Evolutionary conservation across 768 basidiomycete genomes (phyloP).

Genomic region (Phylloporus arenicola): DNA sequence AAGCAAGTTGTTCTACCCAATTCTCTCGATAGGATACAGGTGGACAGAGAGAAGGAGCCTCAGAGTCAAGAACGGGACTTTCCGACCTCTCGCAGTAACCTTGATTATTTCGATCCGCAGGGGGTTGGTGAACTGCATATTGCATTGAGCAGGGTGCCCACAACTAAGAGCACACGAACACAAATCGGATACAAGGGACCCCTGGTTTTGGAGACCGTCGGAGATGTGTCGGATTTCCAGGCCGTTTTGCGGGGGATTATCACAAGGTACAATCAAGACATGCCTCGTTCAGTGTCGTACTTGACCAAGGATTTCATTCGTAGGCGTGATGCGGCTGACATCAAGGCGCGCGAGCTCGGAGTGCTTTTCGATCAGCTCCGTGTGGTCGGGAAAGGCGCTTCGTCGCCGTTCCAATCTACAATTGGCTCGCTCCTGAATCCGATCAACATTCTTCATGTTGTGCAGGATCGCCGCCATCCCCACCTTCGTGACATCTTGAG

Average conservation of each 20-base stretch:
- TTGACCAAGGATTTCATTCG: background rate
- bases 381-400: slow-evolving; percentile 55
- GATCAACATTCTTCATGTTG: slow-evolving; percentile 33
- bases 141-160: slow-evolving; percentile 12
- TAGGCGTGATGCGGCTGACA: slow-evolving; percentile 45
- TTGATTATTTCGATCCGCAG: slow-evolving; percentile 52
- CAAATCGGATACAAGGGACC: background rate
- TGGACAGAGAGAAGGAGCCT: slow-evolving; percentile 5
- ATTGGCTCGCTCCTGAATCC: slow-evolving; percentile 60
- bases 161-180: slow-evolving; percentile 2
- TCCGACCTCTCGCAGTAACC: slow-evolving; percentile 29
- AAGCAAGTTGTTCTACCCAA: background rate
- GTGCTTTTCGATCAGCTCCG: slow-evolving; percentile 54
- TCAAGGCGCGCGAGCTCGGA: slow-evolving; percentile 51
- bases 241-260: slow-evolving; percentile 21
- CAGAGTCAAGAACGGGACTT: background rate
- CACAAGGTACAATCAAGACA: slow-evolving; percentile 10
- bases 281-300: background rate
- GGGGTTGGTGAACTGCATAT: slow-evolving; percentile 34
- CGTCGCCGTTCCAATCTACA: slow-evolving; percentile 51
- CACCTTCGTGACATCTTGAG: slow-evolving; percentile 50
- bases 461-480: slow-evolving; percentile 52
- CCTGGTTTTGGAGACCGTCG: background rate
- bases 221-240: slow-evolving; percentile 32
- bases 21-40: slow-evolving; percentile 2